These are phyloP conservation scores for Corinectria fuckeliana DNA, from an alignment of 2,329 filamentous ascomycete species.

Conservation along the genomic window DNA sequence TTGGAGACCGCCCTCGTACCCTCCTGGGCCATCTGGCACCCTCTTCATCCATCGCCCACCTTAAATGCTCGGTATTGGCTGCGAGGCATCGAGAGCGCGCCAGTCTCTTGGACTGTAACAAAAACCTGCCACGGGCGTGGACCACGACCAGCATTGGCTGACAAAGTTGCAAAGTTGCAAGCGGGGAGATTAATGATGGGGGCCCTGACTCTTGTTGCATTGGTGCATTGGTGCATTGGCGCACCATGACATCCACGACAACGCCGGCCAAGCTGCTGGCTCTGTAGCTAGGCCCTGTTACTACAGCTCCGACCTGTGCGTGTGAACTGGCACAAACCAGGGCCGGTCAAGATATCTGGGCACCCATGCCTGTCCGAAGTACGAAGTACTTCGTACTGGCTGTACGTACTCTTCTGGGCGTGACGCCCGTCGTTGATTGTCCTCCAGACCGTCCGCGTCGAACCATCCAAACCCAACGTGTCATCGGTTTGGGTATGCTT, in stretches of 20 bases:
- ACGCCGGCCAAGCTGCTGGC: not conserved
- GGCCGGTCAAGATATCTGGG: slow-evolving; percentile 20
- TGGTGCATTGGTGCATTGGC: slow-evolving; percentile 1
- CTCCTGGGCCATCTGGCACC: slow-evolving; percentile 23
- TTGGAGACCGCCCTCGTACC: slow-evolving; percentile 27
- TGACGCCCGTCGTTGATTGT: not conserved
- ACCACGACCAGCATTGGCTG: slow-evolving; percentile 14
- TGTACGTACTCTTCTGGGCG: not conserved
- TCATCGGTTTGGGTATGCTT: slow-evolving; percentile 5
- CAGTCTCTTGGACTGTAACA: slow-evolving; percentile 6
- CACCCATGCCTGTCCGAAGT: slow-evolving; percentile 18
- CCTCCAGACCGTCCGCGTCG: slow-evolving; percentile 1
- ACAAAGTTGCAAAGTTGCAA: slow-evolving; percentile 3
- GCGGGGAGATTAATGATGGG: slow-evolving; percentile 3
- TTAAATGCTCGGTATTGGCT: slow-evolving; percentile 16
- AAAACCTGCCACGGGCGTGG: slow-evolving; percentile 3
- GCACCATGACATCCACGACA: slow-evolving; percentile 3
- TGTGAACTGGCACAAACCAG: slow-evolving; percentile 18
- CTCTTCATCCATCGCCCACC: slow-evolving; percentile 5
- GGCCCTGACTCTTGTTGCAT: slow-evolving; percentile 3
- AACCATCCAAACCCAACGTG: not conserved
- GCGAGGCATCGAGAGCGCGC: not conserved
- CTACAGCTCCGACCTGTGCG: slow-evolving; percentile 14
- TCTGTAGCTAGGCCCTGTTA: not conserved
- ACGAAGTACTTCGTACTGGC: too few relatives aligned